These are phyloP conservation scores for Candida tallmaniae DNA, from an alignment of 805 yeast genomes.

Conservation along the genomic window DNA sequence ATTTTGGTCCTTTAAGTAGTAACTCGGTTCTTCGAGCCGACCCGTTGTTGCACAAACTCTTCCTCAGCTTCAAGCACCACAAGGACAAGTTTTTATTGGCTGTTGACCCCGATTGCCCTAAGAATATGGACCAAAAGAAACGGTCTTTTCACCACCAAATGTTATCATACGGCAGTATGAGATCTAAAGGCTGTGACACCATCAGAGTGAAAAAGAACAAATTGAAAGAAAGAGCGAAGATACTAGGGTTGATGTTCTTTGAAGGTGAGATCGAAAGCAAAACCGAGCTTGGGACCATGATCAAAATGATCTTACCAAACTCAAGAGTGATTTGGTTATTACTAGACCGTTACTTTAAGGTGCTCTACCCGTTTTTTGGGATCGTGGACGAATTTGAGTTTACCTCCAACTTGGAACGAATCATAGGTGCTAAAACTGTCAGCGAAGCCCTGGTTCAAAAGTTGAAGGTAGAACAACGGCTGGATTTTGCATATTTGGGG, in stretches of 20 bases:
- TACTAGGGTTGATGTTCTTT: slow-evolving; percentile 6
- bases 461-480: slow-evolving; percentile 20
- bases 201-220: slow-evolving; percentile 5
- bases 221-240: slow-evolving; percentile 11
- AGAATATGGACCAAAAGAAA: too few species aligned
- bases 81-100: slow-evolving; percentile 3
- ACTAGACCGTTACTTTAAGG: slow-evolving; percentile 54
- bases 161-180: slow-evolving; percentile 1
- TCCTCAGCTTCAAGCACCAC: slow-evolving; percentile 5
- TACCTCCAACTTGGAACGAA: slow-evolving; percentile 27
- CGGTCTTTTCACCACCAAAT: too few species aligned
- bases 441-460: slow-evolving; percentile 2
- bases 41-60: slow-evolving; percentile 6
- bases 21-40: slow-evolving; percentile 5
- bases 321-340: slow-evolving; percentile 51
- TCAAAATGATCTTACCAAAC: slow-evolving; percentile 38
- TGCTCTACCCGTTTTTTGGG: slow-evolving; percentile 60
- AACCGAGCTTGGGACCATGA: slow-evolving; percentile 3
- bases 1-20: slow-evolving; percentile 6
- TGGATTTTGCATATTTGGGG: slow-evolving; percentile 33
- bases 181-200: too few species aligned
- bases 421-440: slow-evolving; percentile 34
- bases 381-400: slow-evolving; percentile 57
- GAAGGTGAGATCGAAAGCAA: slow-evolving; percentile 7
- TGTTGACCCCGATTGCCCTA: too few species aligned